Evolutionary conservation across 495 filamentous ascomycete genomes (phyloP), one percentile per base, ranked within the genome.

Genomic region (Aspergillus taichungensis): DNA sequence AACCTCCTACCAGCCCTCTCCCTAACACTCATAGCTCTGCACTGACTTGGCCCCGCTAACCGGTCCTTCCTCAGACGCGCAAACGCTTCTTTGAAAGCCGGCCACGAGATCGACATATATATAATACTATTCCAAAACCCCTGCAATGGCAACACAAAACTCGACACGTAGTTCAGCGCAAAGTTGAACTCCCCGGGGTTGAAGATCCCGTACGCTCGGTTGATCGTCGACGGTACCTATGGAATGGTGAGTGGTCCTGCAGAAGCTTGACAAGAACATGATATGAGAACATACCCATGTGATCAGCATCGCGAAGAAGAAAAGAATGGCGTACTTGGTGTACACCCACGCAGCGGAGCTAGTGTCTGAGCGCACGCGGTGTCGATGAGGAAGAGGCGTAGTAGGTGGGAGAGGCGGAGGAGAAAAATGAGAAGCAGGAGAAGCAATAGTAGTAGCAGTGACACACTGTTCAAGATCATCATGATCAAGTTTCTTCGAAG

Each of bases 101-200:
- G 62, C 56, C 64, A 68, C 5, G 72, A 75, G 3, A 86, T 87
- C 13, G 78, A 79, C 9, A 79, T 60, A 63, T 94, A 95, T 44
- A 95, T 87, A 42, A 87, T 57, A 13, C 79, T 78, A 53, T 94
- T 95, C 84, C 87, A 91, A 54, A 92, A 89, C 2, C 88, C 88
- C 55, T 94, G 88, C 0, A 89, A 69, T 0, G 88, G 88, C 13
- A 94, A 72, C 0, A 94, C 87, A 37, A 88, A 74, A 1, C 83
- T 78, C 24, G 82, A 79, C 37, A 79, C 74, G 45, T 82, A 83
- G 51, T 86, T 80, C 24, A 94, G 74, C 14, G 68, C 66, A 40
- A 82, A 77, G 24, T 67, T 71, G 5, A 75, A 62, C 1, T 71
- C 39, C 27, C 77, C 67, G 0, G 69, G 66, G 53, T 82, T 63